Evolutionary conservation across 306 rosid genomes (phyloP), one percentile per base, ranked within the genome.

Genomic region (Ormosia emarginata): DNA sequence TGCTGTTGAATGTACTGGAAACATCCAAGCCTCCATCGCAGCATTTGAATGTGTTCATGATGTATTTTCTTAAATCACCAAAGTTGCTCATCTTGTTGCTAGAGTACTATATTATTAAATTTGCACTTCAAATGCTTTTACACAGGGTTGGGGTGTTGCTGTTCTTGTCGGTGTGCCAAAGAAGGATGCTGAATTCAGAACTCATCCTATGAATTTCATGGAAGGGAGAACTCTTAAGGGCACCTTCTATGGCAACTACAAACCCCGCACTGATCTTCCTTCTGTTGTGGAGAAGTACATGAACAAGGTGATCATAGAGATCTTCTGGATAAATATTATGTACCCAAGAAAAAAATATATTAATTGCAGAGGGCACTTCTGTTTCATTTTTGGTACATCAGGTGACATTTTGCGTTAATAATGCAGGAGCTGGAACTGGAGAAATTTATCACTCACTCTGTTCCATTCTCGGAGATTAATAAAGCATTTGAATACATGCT

Each of bases 131-230:
- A 65, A 36, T 40, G 70, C 1, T 13, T 1, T 11, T 30, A 5
- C 36, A 24, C 39, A 90, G 94, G 94, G 94, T 6, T 90, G 94
- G 92, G 94, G 92, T 24, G 90, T 90, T 65, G 94, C 90, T 18
- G 94, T 90, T 0, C 87, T 90, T 0, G 94, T 90, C 11, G 94
- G 94, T 6, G 85, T 90, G 43, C 94, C 92, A 8, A 86, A 62
- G 34, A 84, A 85, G 67, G 89, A 90, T 14, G 92, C 83, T 61
- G 82, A 71, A 6, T 88, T 90, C 85, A 86, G 81, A 65, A 90
- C 94, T 40, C 80, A 80, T 46, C 84, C 92, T 12, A 6, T 88
- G 55, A 88, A 88, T 59, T 65, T 90, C 24, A 57, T 90, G 68
- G 78, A 65, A 6, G 94, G 83, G 84, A 90, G 90, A 80, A 90